Evolutionary conservation across 805 yeast species (phyloP).

Genomic region (Nakazawaea siamensis): DNA sequence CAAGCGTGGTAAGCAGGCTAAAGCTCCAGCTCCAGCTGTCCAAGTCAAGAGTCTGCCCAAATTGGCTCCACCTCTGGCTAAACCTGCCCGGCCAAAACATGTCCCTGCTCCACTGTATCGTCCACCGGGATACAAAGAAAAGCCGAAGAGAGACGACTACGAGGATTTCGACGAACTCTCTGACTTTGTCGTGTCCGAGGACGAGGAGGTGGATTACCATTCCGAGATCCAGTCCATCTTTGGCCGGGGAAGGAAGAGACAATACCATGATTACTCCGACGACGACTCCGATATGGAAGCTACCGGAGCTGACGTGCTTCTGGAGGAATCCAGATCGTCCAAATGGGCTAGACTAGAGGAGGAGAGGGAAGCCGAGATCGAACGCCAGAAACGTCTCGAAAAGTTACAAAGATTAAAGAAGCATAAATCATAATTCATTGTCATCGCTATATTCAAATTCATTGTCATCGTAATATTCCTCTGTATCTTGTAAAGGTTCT

Average conservation of each 20-base stretch:
- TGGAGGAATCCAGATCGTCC: slow-evolving; percentile 69
- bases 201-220: slow-evolving; percentile 31
- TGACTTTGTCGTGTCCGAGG: slow-evolving; percentile 46
- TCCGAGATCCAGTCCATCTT: slow-evolving; percentile 89
- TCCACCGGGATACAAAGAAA: slow-evolving; percentile 1
- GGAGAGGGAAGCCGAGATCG: slow-evolving; percentile 54
- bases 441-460: slow-evolving; percentile 37
- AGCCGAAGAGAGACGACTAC: slow-evolving; percentile 25
- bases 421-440: background rate
- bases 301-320: slow-evolving; percentile 79
- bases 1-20: background rate
- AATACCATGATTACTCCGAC: slow-evolving; percentile 35
- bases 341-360: slow-evolving; percentile 73
- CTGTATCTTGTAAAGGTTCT: no score
- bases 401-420: slow-evolving; percentile 30
- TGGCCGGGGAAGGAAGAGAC: slow-evolving; percentile 48
- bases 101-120: background rate
- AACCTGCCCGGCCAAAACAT: background rate
- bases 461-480: slow-evolving; percentile 33
- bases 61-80: background rate
- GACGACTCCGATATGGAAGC: slow-evolving; percentile 85
- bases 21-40: background rate
- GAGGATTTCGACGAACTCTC: slow-evolving; percentile 25
- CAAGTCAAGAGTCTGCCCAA: background rate
- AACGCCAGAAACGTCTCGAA: slow-evolving; percentile 37